These are phyloP conservation scores for Nicotiana paniculata DNA, from an alignment of 257 asterid species.

Conservation along the genomic window DNA sequence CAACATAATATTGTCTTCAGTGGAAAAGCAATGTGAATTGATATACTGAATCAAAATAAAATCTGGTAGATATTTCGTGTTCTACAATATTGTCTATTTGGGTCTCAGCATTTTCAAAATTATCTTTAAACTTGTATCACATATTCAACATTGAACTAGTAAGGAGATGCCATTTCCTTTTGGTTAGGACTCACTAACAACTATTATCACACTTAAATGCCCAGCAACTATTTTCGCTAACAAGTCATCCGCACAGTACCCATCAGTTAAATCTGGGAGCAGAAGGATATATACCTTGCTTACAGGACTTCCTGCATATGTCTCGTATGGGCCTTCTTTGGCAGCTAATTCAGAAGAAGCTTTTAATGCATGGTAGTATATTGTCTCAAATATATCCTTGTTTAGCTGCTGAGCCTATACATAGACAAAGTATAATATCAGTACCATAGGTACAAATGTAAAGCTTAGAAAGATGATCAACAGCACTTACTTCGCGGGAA, in stretches of 20 bases:
- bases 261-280: neutral
- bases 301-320: conserved; percentile 79
- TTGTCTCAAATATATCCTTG: conserved; percentile 92
- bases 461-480: neutral
- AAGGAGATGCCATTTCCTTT: neutral
- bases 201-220: too few species aligned
- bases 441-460: neutral
- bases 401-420: conserved; percentile 91
- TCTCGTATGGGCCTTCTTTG: conserved; percentile 73
- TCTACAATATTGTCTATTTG: neutral
- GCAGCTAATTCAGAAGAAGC: conserved; percentile 84
- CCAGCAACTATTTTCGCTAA: neutral
- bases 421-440: neutral
- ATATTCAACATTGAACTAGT: neutral
- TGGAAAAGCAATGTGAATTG: neutral
- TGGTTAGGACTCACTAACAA: neutral
- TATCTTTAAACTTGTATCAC: neutral
- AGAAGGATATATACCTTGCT: conserved; percentile 61
- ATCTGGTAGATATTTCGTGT: neutral
- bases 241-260: neutral
- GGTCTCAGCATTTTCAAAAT: neutral
- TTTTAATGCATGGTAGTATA: conserved; percentile 81
- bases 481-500: conserved; percentile 72
- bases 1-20: neutral
- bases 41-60: neutral